Conservation (phyloP, 441 rosid genomes). For the Aquilaria agallochum region DNA sequence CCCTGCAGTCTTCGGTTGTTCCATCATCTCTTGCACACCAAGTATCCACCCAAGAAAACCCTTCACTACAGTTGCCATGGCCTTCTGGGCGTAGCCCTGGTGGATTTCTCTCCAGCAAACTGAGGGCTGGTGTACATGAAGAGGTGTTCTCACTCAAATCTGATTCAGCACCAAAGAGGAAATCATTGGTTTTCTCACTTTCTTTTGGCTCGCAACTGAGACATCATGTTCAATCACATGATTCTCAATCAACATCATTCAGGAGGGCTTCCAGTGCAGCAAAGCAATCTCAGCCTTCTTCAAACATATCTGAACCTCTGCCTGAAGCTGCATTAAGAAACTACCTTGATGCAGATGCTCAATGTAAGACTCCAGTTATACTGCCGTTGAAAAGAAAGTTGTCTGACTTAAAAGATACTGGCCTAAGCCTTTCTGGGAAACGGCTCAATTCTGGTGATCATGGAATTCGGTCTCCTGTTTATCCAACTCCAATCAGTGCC, state of each 20-base stretch:
- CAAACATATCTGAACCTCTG: slow-evolving; percentile 33
- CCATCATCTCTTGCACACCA: slow-evolving; percentile 67
- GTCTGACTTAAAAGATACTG: slow-evolving; percentile 66
- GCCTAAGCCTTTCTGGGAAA: slow-evolving; percentile 53
- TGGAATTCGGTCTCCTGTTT: slow-evolving; percentile 66
- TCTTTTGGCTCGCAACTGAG: slow-evolving; percentile 52
- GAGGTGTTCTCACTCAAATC: slow-evolving; percentile 50
- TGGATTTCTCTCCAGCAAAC: slow-evolving; percentile 69
- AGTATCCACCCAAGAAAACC: slow-evolving; percentile 51
- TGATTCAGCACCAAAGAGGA: slow-evolving; percentile 70
- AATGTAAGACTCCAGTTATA: slow-evolving; percentile 64
- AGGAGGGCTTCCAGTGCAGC: slow-evolving; percentile 34
- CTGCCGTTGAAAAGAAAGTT: slow-evolving; percentile 80
- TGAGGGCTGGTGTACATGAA: slow-evolving; percentile 31
- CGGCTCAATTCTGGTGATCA: slow-evolving; percentile 63
- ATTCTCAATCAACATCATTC: slow-evolving; percentile 39
- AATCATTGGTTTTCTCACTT: slow-evolving; percentile 73
- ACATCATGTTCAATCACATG: slow-evolving; percentile 42
- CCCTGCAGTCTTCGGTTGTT: slow-evolving; percentile 63
- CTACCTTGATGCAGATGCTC: slow-evolving; percentile 48
- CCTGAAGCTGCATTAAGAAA: slow-evolving; percentile 38
- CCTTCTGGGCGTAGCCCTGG: slow-evolving; percentile 71
- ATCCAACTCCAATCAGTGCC: slow-evolving; percentile 45
- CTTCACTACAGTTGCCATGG: slow-evolving; percentile 72
- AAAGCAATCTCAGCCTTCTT: slow-evolving; percentile 34